Base-by-base conservation (phyloP, 768 basidiomycete genomes). In the Vararia minispora region DNA sequence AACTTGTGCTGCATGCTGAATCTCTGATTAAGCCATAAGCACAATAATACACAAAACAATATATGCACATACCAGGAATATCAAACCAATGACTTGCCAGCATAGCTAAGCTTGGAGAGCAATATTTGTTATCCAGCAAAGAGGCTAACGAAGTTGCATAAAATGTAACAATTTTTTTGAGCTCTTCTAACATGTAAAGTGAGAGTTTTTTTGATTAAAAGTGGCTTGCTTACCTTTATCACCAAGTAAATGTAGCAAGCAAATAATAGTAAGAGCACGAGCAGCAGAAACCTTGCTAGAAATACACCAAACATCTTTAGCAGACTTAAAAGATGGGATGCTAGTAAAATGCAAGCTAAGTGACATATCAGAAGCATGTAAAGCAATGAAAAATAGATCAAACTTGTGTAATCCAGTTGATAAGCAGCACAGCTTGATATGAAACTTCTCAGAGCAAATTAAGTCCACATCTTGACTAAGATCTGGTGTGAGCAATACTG, bases 31-130 rank as follows among this genome's bases (percentile, higher is more conserved):
- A n/a, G 51, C 28, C 45, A 35, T 41, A 18, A 32, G 14, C 31
- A 30, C 23, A 33, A 8, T 46, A 24, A 22, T 4, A 22, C 18
- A 13, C 12, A 13, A 29, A 28, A 6, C 24, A 14, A 12, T 36
- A 29, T 0, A 3, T 28, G 12, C n/a, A 48, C 74, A 40, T 53
- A 92, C 89, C 66, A 2, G 76, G 76, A 6, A 75, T 64, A 50
- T 81, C 75, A 24, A 91, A 74, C 79, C 90, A 94, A 48, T 70
- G 71, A 13, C 61, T 63, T 6, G 82, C 86, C 30, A 95, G 66
- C 48, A 72, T 78, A 2, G 76, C 68, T 5, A 95, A 64, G 43
- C 76, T 79, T 0, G 92, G 84, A 5, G 73, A 55, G 37, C 74
- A 65, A 50, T 78, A 92, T 2, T 56, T 52, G 0, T 62, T 49